phyloP scores from a whole-genome alignment of 1,139 yeast genomes.

The Eremothecium cymbalariae region DNA sequence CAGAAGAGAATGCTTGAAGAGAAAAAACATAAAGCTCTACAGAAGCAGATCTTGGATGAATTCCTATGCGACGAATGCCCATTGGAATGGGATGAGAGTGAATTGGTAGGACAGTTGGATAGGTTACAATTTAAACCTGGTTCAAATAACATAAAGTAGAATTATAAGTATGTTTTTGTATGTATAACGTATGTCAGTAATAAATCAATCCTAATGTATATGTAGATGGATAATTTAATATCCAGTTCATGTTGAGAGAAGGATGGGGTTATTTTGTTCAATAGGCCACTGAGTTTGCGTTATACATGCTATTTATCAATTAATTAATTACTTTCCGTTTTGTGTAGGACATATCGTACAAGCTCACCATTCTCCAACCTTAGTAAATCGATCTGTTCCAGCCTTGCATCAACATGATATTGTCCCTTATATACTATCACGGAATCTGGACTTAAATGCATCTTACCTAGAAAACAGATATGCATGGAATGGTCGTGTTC shows the following conservation, averaged over 20 bases:
- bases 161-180: too few species aligned
- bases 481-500: constrained; percentile 25
- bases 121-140: not conserved
- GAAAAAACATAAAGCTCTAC: constrained; percentile 23
- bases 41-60: constrained; percentile 22
- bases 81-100: constrained; percentile 27
- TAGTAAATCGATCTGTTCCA: constrained; percentile 25
- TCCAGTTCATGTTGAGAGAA: too few species aligned
- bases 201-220: too few species aligned
- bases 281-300: too few species aligned
- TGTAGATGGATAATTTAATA: too few species aligned
- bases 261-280: too few species aligned
- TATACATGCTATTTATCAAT: too few species aligned
- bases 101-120: constrained; percentile 9
- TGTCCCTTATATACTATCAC: constrained; percentile 26
- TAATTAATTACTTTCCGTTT: too few species aligned
- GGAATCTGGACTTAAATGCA: constrained; percentile 20
- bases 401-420: constrained; percentile 26
- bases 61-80: constrained; percentile 24
- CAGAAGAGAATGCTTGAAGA: constrained; percentile 22
- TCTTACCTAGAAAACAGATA: constrained; percentile 28
- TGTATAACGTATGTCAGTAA: too few species aligned
- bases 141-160: not conserved
- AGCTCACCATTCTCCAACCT: constrained; percentile 23
- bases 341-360: constrained; percentile 26